Conservation (phyloP, 345 rosid species). For the Odontarrhena argentea region DNA sequence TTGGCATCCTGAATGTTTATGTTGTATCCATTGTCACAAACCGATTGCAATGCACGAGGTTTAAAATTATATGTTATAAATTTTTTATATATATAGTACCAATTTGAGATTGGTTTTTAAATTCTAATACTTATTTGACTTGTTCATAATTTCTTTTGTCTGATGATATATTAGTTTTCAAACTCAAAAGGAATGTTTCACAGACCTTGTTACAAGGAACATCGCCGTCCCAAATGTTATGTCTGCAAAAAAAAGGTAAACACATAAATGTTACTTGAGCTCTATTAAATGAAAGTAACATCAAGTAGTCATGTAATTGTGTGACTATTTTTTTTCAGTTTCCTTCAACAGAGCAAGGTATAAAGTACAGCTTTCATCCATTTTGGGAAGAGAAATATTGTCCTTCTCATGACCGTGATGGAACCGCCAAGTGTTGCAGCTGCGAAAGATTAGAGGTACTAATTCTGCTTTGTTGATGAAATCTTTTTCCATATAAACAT, state of each 20-base stretch:
- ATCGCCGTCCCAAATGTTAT: slow-evolving; percentile 7
- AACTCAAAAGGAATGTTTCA: slow-evolving; percentile 23
- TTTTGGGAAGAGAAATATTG: slow-evolving; percentile 37
- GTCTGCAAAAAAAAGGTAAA: slow-evolving; percentile 16
- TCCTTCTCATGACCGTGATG: slow-evolving; percentile 29
- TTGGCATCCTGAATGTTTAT: slow-evolving; percentile 54
- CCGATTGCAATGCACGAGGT: slow-evolving; percentile 75
- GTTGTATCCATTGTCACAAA: slow-evolving; percentile 39
- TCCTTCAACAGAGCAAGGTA: slow-evolving; percentile 2
- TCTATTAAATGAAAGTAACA: no score
- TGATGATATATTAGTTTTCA: slow-evolving; percentile 17
- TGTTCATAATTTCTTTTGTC: not conserved
- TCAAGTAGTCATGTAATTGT: no score
- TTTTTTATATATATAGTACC: not conserved
- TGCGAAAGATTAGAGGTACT: slow-evolving; percentile 38
- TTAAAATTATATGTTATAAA: not conserved
- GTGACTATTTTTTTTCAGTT: slow-evolving; percentile 42
- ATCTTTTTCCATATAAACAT: no score
- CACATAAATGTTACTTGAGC: no score
- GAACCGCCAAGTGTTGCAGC: slow-evolving; percentile 38
- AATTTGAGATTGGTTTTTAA: not conserved
- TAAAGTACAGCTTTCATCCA: slow-evolving; percentile 52
- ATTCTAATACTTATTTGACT: not conserved
- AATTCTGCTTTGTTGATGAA: no score
- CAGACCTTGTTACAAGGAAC: slow-evolving; percentile 21